phyloP scores from a whole-genome alignment of 2,329 filamentous ascomycete species.

The Periconia digitata region DNA sequence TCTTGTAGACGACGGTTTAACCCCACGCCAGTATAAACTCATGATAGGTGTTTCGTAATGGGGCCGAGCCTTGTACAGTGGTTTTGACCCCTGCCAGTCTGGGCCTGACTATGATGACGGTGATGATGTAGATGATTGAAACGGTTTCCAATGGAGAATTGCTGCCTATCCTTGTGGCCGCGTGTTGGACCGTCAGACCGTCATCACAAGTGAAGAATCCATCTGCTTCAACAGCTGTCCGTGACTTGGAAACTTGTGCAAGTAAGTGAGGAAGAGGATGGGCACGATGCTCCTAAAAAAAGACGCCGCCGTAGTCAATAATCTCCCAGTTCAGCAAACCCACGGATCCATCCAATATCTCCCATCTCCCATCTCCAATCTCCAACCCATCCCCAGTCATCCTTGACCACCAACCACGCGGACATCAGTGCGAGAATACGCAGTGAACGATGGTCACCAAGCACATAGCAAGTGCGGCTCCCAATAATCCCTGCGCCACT shows the following conservation, averaged over 20 bases:
- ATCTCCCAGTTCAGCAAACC: no score
- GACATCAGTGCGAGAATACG: background rate
- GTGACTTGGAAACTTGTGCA: no score
- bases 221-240: background rate
- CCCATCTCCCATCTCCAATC: background rate
- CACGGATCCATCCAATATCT: background rate
- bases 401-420: background rate
- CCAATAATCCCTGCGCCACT: slow-evolving; percentile 19
- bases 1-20: background rate
- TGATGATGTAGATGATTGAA: background rate
- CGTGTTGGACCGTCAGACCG: background rate
- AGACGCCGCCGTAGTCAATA: no score
- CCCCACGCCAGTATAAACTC: background rate
- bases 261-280: no score
- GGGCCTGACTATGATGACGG: background rate
- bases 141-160: background rate
- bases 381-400: no score
- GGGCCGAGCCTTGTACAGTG: background rate
- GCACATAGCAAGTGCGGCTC: slow-evolving; percentile 17
- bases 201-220: background rate
- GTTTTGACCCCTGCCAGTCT: background rate
- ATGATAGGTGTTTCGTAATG: background rate
- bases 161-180: background rate
- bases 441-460: background rate
- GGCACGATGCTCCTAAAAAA: no score